Base-by-base conservation (phyloP, 192 early-diverging fungal genomes). In the Coemansia erecta region DNA sequence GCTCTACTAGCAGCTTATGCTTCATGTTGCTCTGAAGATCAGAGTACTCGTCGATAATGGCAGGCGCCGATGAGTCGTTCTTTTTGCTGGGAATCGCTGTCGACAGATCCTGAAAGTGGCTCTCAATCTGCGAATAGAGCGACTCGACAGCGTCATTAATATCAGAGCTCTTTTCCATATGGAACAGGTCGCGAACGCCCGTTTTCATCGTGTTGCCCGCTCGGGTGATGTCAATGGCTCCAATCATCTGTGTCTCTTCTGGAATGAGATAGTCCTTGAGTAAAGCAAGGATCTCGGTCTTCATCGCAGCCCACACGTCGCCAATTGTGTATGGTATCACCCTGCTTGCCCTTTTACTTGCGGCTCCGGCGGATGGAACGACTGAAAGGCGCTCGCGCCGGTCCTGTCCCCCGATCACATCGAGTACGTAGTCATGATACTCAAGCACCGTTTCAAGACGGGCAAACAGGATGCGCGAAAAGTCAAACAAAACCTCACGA, bases 401-500 rank as follows among this genome's bases (percentile, higher is more conserved):
- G 43, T 72, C 70, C 11, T 84, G 60, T n/a, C 81, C 81, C 40
- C 78, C 68, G 8, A 86, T 82, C n/a, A 84, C 73, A 18, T 86
- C 77, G 40, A 87, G 70, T n/a, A 89, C 73, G 43, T 86, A 86
- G 37, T 86, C 81, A 49, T 92, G 89, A 46, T 88, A 89, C 63
- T 88, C 86, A 1, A 88, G 56, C 7, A 92, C 87, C 3, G 88
- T 82, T 55, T 89, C 87, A 12, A 92, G 55, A 52, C 90, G 87
- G 1, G 87, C 89, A 75, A 86, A 92, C 48, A 90, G 58, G 0
- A 89, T 89, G 73, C 89, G 86, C 11, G 89, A 75, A 66, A 90
- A 77, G 59, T 92, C 90, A 56, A 81, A 84, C 53, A 92, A 53
- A 35, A 89, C 82, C 64, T 92, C 90, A 28, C 85, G 84, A 50